Evolutionary conservation across 495 filamentous ascomycete genomes (phyloP), one percentile per base, ranked within the genome.

Genomic region (Xylaria nigripes): DNA sequence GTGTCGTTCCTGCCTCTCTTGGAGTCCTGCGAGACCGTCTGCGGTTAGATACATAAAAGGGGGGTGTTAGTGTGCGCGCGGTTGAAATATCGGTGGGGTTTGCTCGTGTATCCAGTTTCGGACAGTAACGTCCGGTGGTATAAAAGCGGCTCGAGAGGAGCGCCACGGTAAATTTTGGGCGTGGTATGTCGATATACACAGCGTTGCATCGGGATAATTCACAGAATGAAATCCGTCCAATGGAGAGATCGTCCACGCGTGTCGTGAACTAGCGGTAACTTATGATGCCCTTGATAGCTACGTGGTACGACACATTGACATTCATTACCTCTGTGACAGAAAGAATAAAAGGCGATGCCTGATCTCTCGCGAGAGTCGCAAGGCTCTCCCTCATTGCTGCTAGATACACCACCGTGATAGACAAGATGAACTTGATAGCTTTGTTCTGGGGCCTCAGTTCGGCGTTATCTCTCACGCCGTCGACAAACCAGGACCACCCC

Each of bases 21-120:
- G 52, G 18, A 48, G 38, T 54, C 62, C 43, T 62, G 62, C 41
- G 60, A 52, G 46, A 49, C 9, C 12, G 57, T 55, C 49, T 63
- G 57, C 27, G 55, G 55, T 24, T 61, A 52, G 24, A 19, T 18
- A n/a, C 16, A 23, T 19, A 21, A 6, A 19, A 24, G 12, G 23
- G 15, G 15, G 22, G 36, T 1, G 10, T 36, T 13, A 15, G 15
- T 12, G 32, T 13, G 6, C 13, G 13, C 4, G 9, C n/a, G n/a
- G n/a, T n/a, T n/a, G n/a, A n/a, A n/a, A n/a, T n/a, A n/a, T n/a
- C n/a, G n/a, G n/a, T n/a, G n/a, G n/a, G n/a, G n/a, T n/a, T n/a
- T 9, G 3, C 3, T 29, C 9, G 4, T 9, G 25, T 29, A 29
- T 29, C 25, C 25, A 29, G 9, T 29, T 29, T 9, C 25, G 25